Conservation (phyloP, 1,284 basidiomycete species). For the Trichosporon sp. region DNA sequence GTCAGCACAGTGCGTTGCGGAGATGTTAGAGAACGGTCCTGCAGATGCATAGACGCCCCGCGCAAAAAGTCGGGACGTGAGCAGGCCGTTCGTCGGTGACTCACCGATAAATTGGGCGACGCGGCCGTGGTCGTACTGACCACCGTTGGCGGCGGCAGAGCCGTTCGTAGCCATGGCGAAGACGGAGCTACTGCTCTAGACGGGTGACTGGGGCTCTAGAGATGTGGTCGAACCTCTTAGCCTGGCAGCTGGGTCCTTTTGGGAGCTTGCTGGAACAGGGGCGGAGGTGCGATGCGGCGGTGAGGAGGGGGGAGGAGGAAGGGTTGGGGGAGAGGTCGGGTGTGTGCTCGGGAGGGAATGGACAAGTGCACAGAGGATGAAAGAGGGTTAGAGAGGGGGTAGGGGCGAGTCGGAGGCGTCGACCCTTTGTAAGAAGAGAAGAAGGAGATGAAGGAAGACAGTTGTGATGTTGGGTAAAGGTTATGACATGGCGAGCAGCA, state of each 20-base stretch:
- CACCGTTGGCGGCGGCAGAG: constrained; percentile 35
- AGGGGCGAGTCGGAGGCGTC: constrained; percentile 6
- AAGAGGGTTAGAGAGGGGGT: not conserved
- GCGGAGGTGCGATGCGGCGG: constrained; percentile 12
- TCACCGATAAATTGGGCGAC: constrained; percentile 80
- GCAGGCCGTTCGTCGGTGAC: constrained; percentile 32
- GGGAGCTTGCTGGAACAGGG: not conserved
- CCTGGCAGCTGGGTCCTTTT: constrained; percentile 13
- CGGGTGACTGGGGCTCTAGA: not conserved
- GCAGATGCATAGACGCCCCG: not conserved
- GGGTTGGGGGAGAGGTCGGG: not conserved
- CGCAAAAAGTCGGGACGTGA: not conserved
- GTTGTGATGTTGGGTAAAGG: not conserved
- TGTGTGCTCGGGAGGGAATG: not conserved
- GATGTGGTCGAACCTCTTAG: constrained; percentile 16
- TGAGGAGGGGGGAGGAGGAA: not conserved
- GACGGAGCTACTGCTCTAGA: not conserved
- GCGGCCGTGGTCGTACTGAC: constrained; percentile 61
- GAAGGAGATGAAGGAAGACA: constrained; percentile 5
- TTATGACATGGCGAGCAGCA: constrained; percentile 14
- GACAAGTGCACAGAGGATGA: not conserved
- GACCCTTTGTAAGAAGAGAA: constrained; percentile 12
- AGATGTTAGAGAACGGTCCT: not conserved
- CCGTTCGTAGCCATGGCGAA: constrained; percentile 40
- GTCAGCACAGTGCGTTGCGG: constrained; percentile 16